phyloP scores from a whole-genome alignment of 306 rosid genomes.

The Quercus robur region DNA sequence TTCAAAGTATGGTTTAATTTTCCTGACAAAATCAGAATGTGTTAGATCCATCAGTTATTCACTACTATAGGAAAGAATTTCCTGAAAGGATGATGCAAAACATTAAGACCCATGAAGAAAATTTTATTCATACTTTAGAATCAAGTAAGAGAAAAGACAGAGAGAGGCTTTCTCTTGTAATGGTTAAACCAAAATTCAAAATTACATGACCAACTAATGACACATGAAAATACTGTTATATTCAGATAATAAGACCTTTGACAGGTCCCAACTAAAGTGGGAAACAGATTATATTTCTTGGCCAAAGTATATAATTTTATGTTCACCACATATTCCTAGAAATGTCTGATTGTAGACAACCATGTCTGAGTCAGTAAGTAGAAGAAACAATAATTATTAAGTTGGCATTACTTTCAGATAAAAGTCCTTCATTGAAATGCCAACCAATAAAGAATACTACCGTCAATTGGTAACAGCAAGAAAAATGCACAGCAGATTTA shows the following conservation, averaged over 20 bases:
- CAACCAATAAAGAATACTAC: background rate
- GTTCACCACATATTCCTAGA: background rate
- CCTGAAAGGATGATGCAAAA: slow-evolving; percentile 11
- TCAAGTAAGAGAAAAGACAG: background rate
- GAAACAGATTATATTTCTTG: background rate
- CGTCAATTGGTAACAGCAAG: background rate
- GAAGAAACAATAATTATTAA: background rate
- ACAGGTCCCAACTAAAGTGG: background rate
- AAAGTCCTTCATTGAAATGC: background rate
- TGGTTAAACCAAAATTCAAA: background rate
- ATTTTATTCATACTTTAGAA: background rate
- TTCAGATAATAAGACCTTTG: background rate
- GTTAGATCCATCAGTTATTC: slow-evolving; percentile 43
- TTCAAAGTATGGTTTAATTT: slow-evolving; percentile 39
- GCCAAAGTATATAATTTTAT: background rate
- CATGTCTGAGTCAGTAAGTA: background rate
- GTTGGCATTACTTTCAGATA: background rate
- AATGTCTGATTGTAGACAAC: background rate
- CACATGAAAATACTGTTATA: background rate
- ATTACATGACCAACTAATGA: background rate
- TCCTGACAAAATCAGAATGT: slow-evolving; percentile 47
- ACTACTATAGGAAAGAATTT: slow-evolving; percentile 18
- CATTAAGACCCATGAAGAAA: background rate
- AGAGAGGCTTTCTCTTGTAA: background rate
- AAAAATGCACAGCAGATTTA: background rate